Percentiles rank a stretch among this genome's conserved stretches.
phyloP scores from a whole-genome alignment of 1,139 yeast species.

The Scheffersomyces quercinus region DNA sequence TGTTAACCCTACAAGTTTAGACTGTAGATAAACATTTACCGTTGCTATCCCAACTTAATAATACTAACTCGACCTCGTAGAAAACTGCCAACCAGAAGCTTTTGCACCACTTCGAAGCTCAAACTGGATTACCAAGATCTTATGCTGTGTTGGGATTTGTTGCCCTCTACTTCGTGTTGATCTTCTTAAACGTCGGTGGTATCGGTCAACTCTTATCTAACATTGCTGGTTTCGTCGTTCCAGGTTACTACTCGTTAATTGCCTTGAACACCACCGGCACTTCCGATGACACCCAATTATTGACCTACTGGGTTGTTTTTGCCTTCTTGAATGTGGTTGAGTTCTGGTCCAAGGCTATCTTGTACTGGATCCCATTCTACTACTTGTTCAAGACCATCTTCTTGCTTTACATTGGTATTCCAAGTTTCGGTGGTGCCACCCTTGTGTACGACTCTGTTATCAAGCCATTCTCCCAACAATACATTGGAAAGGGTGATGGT shows the following conservation, averaged over 20 bases:
- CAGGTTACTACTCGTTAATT: constrained; percentile 83
- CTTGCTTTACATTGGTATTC: constrained; percentile 86
- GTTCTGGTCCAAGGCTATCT: constrained; percentile 91
- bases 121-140: constrained; percentile 83
- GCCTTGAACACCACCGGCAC: constrained; percentile 75
- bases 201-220: constrained; percentile 91
- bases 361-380: constrained; percentile 95
- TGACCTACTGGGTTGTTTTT: constrained; percentile 96
- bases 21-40: too few species aligned
- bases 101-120: constrained; percentile 58
- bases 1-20: neutral
- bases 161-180: constrained; percentile 67
- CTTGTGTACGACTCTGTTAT: constrained; percentile 63
- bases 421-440: constrained; percentile 83
- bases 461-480: constrained; percentile 71
- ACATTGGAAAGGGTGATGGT: constrained; percentile 34
- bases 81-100: constrained; percentile 39
- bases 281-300: constrained; percentile 79
- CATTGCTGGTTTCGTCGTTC: constrained; percentile 86
- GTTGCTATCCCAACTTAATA: constrained; percentile 1
- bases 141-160: constrained; percentile 73
- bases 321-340: constrained; percentile 88
- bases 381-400: constrained; percentile 89
- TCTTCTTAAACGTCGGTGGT: constrained; percentile 89
- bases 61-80: constrained; percentile 22